Conservation (phyloP, 768 basidiomycete genomes). For the Agrocybe pediades region DNA sequence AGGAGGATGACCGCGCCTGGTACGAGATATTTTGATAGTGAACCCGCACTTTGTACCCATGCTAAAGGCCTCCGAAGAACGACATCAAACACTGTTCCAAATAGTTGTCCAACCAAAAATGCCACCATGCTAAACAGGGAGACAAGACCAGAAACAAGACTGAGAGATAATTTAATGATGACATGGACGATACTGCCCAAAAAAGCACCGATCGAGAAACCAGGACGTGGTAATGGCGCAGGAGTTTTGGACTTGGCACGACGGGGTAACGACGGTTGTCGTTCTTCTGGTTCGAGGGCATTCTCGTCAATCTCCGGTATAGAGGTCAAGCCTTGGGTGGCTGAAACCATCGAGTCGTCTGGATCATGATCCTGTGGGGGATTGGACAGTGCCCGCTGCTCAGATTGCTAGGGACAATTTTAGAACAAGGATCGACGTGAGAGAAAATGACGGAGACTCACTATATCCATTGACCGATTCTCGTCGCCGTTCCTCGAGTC, state of each 20-base stretch:
- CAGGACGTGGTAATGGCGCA: constrained; percentile 22
- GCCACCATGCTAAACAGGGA: constrained; percentile 35
- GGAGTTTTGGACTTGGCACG: constrained; percentile 32
- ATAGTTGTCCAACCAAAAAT: constrained; percentile 45
- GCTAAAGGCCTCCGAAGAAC: constrained; percentile 49
- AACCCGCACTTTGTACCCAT: constrained; percentile 35
- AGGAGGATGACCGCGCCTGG: constrained; percentile 45
- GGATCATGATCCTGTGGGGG: constrained; percentile 35
- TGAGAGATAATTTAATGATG: constrained; percentile 22
- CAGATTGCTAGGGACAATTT: constrained; percentile 28
- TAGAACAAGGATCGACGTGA: constrained; percentile 13
- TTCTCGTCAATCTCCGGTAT: constrained; percentile 70
- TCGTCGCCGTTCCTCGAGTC: constrained; percentile 56
- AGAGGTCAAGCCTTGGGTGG: constrained; percentile 57
- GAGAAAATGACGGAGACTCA: constrained; percentile 18
- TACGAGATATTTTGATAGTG: constrained; percentile 40
- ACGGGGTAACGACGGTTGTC: constrained; percentile 21
- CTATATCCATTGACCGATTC: constrained; percentile 38
- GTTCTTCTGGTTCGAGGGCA: constrained; percentile 20
- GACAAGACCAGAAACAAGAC: constrained; percentile 25
- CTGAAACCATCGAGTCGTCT: constrained; percentile 42
- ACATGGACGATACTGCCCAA: constrained; percentile 42
- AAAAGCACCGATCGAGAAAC: constrained; percentile 44
- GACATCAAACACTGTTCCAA: constrained; percentile 52
- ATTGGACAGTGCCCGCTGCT: constrained; percentile 31